These are phyloP conservation scores for Saturnispora halmiae DNA, from an alignment of 805 yeast species.

Conservation along the genomic window DNA sequence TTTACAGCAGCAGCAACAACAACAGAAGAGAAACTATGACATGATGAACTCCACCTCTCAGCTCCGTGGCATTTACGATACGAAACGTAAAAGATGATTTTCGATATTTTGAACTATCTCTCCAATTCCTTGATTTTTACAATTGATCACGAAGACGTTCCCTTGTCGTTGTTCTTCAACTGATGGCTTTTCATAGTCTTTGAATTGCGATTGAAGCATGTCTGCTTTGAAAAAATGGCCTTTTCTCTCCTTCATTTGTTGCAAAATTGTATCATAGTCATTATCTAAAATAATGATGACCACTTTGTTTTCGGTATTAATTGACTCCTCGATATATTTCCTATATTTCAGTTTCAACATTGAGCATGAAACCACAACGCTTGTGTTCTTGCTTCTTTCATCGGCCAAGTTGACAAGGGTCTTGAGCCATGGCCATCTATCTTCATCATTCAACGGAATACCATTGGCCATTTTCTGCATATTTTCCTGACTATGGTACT, in stretches of 20 bases:
- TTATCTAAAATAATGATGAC: constrained; percentile 59
- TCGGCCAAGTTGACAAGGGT: too few relatives aligned
- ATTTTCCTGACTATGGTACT: constrained; percentile 59
- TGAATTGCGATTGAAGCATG: constrained; percentile 76
- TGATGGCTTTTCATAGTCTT: constrained; percentile 61
- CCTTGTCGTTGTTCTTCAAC: too few relatives aligned
- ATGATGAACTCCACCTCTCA: constrained; percentile 10
- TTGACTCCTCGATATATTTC: constrained; percentile 43
- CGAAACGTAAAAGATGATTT: constrained; percentile 4
- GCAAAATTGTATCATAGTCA: constrained; percentile 46
- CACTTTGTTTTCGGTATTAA: constrained; percentile 21
- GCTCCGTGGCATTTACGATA: constrained; percentile 6
- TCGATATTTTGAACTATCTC: constrained; percentile 11
- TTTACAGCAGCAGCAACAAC: constrained; percentile 2
- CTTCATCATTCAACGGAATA: constrained; percentile 77
- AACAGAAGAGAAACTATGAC: constrained; percentile 13
- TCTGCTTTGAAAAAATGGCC: constrained; percentile 82
- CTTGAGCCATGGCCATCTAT: constrained; percentile 92
- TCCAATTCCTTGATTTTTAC: constrained; percentile 17
- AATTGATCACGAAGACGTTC: constrained; percentile 16
- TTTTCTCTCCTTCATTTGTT: constrained; percentile 54
- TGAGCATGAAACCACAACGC: constrained; percentile 79
- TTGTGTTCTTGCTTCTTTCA: too few relatives aligned
- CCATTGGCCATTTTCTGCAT: constrained; percentile 78
- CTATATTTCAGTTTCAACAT: constrained; percentile 72